phyloP scores from a whole-genome alignment of 352 stramenopile genomes.

The Thalassiosira mediterranea region DNA sequence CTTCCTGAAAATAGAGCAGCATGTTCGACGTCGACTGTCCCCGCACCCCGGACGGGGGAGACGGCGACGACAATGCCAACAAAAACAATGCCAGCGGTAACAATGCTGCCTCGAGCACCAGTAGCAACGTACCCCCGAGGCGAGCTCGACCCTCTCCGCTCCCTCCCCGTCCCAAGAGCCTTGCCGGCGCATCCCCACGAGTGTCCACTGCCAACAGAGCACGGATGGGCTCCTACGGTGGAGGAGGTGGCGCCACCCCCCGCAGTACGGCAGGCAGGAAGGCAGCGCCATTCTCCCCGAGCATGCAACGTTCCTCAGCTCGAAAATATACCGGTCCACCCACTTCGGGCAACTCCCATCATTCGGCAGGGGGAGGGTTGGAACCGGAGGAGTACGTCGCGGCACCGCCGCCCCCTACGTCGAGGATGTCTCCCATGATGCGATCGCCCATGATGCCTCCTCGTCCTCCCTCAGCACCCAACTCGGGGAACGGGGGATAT shows the following conservation, averaged over 20 bases:
- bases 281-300: neutral
- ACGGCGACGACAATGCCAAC: neutral
- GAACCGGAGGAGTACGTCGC: conserved; percentile 40
- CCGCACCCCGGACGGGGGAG: conserved; percentile 36
- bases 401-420: neutral
- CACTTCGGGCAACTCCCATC: neutral
- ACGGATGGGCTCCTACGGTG: neutral
- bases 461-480: neutral
- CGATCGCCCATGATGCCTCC: neutral
- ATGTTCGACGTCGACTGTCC: conserved; percentile 59
- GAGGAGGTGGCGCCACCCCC: neutral
- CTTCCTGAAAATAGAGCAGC: too few species aligned
- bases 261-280: neutral
- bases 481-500: conserved; percentile 5
- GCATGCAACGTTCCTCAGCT: too few species aligned
- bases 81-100: too few species aligned
- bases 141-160: too few species aligned
- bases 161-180: too few species aligned
- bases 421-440: neutral
- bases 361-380: conserved; percentile 5
- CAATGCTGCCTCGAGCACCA: neutral
- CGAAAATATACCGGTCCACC: conserved; percentile 4
- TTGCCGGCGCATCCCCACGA: neutral
- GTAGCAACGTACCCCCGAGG: neutral
- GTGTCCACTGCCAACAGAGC: too few species aligned